phyloP scores from a whole-genome alignment of 352 stramenopile species.

The Salisapilia sapeloensis region DNA sequence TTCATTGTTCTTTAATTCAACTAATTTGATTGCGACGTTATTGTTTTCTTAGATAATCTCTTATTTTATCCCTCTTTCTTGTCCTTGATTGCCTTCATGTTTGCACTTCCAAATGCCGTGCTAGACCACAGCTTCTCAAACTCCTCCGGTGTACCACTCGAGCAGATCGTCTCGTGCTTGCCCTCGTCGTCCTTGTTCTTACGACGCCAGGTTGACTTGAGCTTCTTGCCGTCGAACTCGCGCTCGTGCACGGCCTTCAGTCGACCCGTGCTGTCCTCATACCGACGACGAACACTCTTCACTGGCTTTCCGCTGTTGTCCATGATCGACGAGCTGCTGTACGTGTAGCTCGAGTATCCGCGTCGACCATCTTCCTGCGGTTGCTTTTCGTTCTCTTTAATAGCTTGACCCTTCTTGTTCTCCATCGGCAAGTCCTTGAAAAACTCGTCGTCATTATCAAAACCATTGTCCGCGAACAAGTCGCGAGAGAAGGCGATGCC shows the following conservation, averaged over 20 bases:
- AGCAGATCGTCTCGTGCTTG: constrained; percentile 14
- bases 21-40: no score
- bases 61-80: constrained; percentile 11
- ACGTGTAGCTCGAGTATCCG: constrained; percentile 25
- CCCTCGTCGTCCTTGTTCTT: constrained; percentile 11
- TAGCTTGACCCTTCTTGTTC: constrained; percentile 5
- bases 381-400: constrained; percentile 1
- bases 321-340: constrained; percentile 17
- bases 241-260: constrained; percentile 25
- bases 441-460: constrained; percentile 23
- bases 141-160: constrained; percentile 15
- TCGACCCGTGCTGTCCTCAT: constrained; percentile 25
- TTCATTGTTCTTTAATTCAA: no score
- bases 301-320: constrained; percentile 17
- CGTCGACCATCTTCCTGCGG: background rate
- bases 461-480: constrained; percentile 8
- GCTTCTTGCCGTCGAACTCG: constrained; percentile 17
- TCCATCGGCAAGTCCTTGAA: constrained; percentile 25
- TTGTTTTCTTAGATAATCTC: no score
- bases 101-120: constrained; percentile 26
- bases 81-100: constrained; percentile 40
- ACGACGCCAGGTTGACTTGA: constrained; percentile 17
- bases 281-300: constrained; percentile 14
- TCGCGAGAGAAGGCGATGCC: constrained; percentile 6
- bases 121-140: constrained; percentile 30